Percentiles rank a stretch among this genome's conserved stretches.
Evolutionary conservation across 805 yeast species (phyloP).

Genomic region (Blastobotrys americana): DNA sequence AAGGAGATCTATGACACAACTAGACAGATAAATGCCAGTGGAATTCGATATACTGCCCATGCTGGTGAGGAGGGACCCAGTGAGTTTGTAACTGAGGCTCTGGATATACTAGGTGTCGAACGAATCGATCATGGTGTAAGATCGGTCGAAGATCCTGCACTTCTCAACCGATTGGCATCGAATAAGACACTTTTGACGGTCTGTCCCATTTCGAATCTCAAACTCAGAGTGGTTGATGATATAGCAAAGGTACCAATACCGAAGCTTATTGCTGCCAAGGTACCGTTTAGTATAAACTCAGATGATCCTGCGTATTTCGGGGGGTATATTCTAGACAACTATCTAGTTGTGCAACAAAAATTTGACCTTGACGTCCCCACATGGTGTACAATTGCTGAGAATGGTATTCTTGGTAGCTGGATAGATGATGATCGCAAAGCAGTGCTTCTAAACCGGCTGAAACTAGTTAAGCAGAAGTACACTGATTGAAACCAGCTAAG

Average conservation of each 20-base stretch:
- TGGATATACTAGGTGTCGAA: slow-evolving; percentile 52
- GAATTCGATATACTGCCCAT: slow-evolving; percentile 65
- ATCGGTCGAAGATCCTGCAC: slow-evolving; percentile 45
- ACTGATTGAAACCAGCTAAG: background rate
- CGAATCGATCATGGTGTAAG: slow-evolving; percentile 81
- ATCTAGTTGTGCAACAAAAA: slow-evolving; percentile 53
- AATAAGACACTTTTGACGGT: slow-evolving; percentile 54
- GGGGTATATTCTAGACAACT: slow-evolving; percentile 75
- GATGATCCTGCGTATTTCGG: slow-evolving; percentile 83
- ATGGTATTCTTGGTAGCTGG: slow-evolving; percentile 71
- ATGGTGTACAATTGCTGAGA: slow-evolving; percentile 59
- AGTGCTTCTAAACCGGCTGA: slow-evolving; percentile 33
- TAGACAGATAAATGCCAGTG: slow-evolving; percentile 40
- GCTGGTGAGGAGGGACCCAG: slow-evolving; percentile 89
- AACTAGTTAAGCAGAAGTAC: slow-evolving; percentile 5
- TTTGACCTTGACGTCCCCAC: slow-evolving; percentile 54
- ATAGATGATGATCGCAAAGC: slow-evolving; percentile 45
- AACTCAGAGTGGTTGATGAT: slow-evolving; percentile 63
- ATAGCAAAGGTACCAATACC: slow-evolving; percentile 61
- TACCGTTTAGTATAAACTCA: slow-evolving; percentile 69
- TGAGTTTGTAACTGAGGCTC: slow-evolving; percentile 50
- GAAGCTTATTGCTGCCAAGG: slow-evolving; percentile 50
- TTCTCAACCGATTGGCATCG: slow-evolving; percentile 51
- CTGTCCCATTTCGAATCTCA: slow-evolving; percentile 74
- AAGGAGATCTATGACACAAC: slow-evolving; percentile 52